Base-by-base conservation (phyloP, 306 rosid species). In the Abrus precatorius region DNA sequence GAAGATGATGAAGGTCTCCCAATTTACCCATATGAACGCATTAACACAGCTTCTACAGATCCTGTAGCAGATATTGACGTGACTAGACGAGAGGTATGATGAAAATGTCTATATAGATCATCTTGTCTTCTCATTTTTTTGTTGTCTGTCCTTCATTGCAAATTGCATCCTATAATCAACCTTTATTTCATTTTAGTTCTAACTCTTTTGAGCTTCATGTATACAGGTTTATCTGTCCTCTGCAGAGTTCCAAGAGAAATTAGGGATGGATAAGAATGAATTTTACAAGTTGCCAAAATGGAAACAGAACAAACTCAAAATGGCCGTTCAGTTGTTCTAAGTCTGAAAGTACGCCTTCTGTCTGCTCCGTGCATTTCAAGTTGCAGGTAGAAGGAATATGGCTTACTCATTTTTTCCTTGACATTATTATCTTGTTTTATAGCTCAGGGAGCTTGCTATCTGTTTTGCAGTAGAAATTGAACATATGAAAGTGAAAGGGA, bases 291-390 rank as follows among this genome's bases (percentile, higher is more conserved):
- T 96, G 78, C 98, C 99, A 45, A 96, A 88, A 87, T 96, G 99
- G 99, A 96, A 96, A 86, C 99, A 96, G 89, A 96, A 93, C 92
- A 96, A 96, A 92, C 89, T 90, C 62, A 96, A 96, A 84, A 89
- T 92, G 94, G 93, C 93, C 45, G 79, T 92, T 90, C 94, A 90
- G 33, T 80, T 96, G 74, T 96, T 96, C 85, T 96, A 86, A 96
- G 80, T 77, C 77, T 82, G 75, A 65, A 47, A 73, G 47, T 14
- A 30, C 33, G 29, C 78, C 78, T 69, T 86, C 65, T 85, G 65
- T 85, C 82, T 74, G 87, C 87, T 79, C 72, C 79, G 86, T 70
- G 83, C 80, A 76, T 84, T 82, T 81, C 64, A 55, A 75, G 85
- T 74, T 88, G 74, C 91, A 87, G 90, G 92, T 87, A 76, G 86